Conservation (phyloP, 306 rosid species). For the Quercus berberidifolia region DNA sequence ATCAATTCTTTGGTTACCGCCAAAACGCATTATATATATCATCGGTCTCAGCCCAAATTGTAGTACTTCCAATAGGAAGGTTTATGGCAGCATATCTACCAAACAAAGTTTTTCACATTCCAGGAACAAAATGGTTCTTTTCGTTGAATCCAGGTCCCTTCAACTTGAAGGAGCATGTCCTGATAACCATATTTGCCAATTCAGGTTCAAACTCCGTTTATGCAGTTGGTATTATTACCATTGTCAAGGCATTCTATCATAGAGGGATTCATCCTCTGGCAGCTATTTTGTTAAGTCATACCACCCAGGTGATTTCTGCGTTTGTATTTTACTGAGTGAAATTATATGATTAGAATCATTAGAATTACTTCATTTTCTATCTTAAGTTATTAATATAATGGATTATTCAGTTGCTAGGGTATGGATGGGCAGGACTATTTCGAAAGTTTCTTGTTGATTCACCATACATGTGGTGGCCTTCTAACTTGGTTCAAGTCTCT, state of each 20-base stretch:
- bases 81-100: constrained; percentile 82
- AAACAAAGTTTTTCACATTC: constrained; percentile 7
- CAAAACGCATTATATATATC: constrained; percentile 43
- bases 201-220: constrained; percentile 63
- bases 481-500: constrained; percentile 79
- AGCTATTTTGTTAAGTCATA: constrained; percentile 54
- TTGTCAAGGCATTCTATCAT: constrained; percentile 78
- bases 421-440: constrained; percentile 90
- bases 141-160: constrained; percentile 82
- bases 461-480: constrained; percentile 98
- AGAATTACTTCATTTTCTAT: not conserved
- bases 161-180: constrained; percentile 70
- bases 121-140: constrained; percentile 51
- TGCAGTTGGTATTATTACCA: constrained; percentile 70
- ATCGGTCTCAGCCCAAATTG: constrained; percentile 68
- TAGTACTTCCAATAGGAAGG: constrained; percentile 65
- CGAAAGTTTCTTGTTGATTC: constrained; percentile 76
- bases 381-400: not conserved
- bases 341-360: not conserved
- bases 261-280: constrained; percentile 51
- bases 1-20: constrained; percentile 70
- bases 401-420: constrained; percentile 73
- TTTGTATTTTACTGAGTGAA: not conserved
- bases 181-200: constrained; percentile 76
- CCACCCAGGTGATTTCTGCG: constrained; percentile 64